Percentiles rank a stretch among this genome's conserved stretches.
Conservation (phyloP, 2,329 filamentous ascomycete species). For the Cercospora sojina region DNA sequence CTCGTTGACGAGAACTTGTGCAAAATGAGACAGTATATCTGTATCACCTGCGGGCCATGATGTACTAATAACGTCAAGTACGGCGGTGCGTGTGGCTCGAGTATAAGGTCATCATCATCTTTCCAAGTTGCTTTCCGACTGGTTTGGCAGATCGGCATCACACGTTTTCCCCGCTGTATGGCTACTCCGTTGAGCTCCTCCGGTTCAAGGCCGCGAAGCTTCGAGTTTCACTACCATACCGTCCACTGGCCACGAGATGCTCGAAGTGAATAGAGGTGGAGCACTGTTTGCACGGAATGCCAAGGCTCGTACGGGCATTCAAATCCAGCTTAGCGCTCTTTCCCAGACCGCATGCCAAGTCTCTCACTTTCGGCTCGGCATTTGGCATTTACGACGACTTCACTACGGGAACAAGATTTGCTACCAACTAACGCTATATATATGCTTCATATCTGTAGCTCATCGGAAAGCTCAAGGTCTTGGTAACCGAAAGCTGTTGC, state of each 20-base stretch:
- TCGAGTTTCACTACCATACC: too few relatives aligned
- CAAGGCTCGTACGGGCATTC: neutral
- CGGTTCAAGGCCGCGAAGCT: too few relatives aligned
- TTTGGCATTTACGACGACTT: slow-evolving; percentile 8
- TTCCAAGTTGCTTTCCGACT: neutral
- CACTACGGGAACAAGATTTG: neutral
- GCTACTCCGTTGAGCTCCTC: too few relatives aligned
- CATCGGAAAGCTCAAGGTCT: slow-evolving; percentile 3
- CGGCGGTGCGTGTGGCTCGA: too few relatives aligned
- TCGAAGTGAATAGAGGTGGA: neutral
- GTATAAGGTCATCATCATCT: too few relatives aligned
- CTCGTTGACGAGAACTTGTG: too few relatives aligned
- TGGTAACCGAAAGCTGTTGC: neutral
- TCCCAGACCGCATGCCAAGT: neutral
- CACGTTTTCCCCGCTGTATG: too few relatives aligned
- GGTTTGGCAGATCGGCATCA: too few relatives aligned
- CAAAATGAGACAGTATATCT: too few relatives aligned
- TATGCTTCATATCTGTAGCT: neutral
- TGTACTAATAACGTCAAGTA: too few relatives aligned
- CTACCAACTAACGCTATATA: slow-evolving; percentile 4
- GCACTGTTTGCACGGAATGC: neutral
- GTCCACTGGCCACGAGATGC: too few relatives aligned
- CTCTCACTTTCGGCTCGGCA: neutral
- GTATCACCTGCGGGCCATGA: too few relatives aligned
- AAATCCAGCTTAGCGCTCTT: neutral